Evolutionary conservation across 1,284 basidiomycete species (phyloP).

Genomic region (Ceratobasidium sp.): DNA sequence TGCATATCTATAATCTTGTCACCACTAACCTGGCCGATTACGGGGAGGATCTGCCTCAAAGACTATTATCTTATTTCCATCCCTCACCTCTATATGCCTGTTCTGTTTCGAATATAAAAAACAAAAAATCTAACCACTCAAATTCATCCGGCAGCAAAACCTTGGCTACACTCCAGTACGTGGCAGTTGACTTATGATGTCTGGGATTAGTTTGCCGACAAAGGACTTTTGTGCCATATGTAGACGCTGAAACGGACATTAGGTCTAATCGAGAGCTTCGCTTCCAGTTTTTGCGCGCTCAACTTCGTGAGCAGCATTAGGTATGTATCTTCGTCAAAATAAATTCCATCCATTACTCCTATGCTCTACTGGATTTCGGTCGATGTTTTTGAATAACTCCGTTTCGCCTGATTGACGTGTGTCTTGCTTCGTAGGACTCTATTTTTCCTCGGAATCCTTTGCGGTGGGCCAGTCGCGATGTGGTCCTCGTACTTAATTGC

Average conservation of each 20-base stretch:
- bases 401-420: not conserved
- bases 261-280: conserved; percentile 53
- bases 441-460: conserved; percentile 56
- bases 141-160: not conserved
- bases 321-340: conserved; percentile 16
- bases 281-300: conserved; percentile 55
- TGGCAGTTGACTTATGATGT: not conserved
- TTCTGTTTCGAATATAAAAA: not conserved
- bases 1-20: no score
- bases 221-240: not conserved
- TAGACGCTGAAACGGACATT: conserved; percentile 53
- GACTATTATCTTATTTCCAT: not conserved
- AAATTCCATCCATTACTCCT: conserved; percentile 1
- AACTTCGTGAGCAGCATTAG: conserved; percentile 55
- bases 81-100: not conserved
- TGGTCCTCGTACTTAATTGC: conserved; percentile 52
- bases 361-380: no score
- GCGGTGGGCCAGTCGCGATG: conserved; percentile 56
- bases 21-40: not conserved
- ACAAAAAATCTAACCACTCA: not conserved
- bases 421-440: conserved; percentile 45
- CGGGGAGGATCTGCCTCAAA: not conserved
- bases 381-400: no score
- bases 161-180: not conserved
- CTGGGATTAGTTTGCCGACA: not conserved